Evolutionary conservation across 2,329 filamentous ascomycete genomes (phyloP).

Genomic region (Paraphaeosphaeria sporulosa): DNA sequence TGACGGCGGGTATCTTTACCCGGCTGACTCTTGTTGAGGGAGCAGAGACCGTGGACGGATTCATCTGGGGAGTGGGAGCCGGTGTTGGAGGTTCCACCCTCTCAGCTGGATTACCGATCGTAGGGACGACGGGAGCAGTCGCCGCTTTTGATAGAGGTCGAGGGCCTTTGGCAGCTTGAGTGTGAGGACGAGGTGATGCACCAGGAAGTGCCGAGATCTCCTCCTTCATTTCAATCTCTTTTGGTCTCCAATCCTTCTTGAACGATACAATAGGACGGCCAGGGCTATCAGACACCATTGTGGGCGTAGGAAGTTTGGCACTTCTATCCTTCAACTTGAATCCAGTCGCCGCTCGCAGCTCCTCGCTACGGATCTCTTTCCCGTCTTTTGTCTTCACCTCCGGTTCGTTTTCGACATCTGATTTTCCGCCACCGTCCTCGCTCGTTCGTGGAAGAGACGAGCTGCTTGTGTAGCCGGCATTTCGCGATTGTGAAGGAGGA

Average conservation of each 20-base stretch:
- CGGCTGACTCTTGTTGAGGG: conserved; percentile 29
- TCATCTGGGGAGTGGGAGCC: conserved; percentile 43
- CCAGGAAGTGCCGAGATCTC: conserved; percentile 43
- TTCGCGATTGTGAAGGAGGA: conserved; percentile 80
- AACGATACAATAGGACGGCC: conserved; percentile 98
- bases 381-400: conserved; percentile 73
- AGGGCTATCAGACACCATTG: conserved; percentile 87
- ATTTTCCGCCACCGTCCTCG: conserved; percentile 33
- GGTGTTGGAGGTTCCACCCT: conserved; percentile 13
- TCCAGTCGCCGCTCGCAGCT: conserved; percentile 89
- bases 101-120: conserved; percentile 59
- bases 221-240: conserved; percentile 74
- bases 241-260: conserved; percentile 80
- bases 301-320: conserved; percentile 84
- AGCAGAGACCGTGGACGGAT: conserved; percentile 31
- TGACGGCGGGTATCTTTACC: conserved; percentile 31
- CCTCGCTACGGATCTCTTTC: conserved; percentile 82
- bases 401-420: conserved; percentile 40
- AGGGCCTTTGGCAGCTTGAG: conserved; percentile 27
- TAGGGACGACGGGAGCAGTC: conserved; percentile 56
- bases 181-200: conserved; percentile 27
- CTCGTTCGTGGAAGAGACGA: conserved; percentile 45
- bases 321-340: conserved; percentile 89
- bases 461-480: conserved; percentile 81
- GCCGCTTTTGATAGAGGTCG: conserved; percentile 47